Conservation (phyloP, 2,329 filamentous ascomycete species). For the Alternaria triticimaculans region DNA sequence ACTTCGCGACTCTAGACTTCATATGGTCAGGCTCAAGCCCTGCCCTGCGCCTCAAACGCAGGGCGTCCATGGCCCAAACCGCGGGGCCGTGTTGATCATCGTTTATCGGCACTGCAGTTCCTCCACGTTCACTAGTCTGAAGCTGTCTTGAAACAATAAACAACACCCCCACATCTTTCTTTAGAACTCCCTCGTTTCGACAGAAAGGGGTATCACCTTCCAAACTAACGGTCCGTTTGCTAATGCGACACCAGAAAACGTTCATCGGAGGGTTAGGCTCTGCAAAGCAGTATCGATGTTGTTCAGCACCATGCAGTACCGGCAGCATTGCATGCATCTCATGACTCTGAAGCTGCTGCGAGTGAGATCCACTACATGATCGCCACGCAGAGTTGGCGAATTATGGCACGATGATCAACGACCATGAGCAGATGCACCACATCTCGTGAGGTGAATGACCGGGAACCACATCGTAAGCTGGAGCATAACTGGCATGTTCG, state of each 20-base stretch:
- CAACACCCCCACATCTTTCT: slow-evolving; percentile 23
- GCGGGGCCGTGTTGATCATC: slow-evolving; percentile 20
- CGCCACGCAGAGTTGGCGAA: neutral
- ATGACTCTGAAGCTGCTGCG: neutral
- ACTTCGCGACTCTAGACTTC: neutral
- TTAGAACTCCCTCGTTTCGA: slow-evolving; percentile 29
- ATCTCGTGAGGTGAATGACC: neutral
- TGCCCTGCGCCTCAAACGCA: slow-evolving; percentile 13
- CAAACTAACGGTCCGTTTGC: neutral
- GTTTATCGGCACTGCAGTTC: slow-evolving; percentile 11
- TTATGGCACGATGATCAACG: neutral
- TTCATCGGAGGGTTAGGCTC: neutral
- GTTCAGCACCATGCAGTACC: neutral
- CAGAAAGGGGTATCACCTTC: slow-evolving; percentile 4
- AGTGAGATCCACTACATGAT: slow-evolving; percentile 4
- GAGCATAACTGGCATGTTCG: slow-evolving; percentile 17
- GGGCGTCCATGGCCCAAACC: slow-evolving; percentile 8
- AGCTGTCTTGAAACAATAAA: slow-evolving; percentile 21
- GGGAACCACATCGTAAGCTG: neutral
- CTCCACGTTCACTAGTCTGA: slow-evolving; percentile 15
- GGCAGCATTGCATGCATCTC: neutral
- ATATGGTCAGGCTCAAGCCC: slow-evolving; percentile 4
- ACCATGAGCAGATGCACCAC: neutral
- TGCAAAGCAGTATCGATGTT: neutral
- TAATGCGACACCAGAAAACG: slow-evolving; percentile 4